phyloP scores from a whole-genome alignment of 306 rosid genomes.

The Phaseolus lunatus region DNA sequence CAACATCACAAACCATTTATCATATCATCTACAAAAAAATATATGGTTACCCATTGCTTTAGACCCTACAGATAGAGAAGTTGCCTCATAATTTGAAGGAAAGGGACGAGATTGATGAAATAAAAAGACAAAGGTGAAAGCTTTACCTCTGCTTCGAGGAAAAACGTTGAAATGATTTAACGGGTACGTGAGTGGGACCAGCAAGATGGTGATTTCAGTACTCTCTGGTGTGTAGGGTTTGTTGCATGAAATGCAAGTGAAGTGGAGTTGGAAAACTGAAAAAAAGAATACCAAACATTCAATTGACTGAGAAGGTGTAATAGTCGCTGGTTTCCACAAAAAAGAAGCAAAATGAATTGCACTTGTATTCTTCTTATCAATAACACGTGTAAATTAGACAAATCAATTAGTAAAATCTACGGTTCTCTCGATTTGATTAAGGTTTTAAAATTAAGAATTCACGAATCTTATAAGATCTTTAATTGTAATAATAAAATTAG shows the following conservation, averaged over 20 bases:
- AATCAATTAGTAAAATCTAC: too few species aligned
- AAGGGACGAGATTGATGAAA: conserved; percentile 27
- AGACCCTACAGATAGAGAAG: conserved; percentile 34
- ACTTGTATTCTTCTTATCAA: background rate
- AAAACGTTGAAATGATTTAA: conserved; percentile 16
- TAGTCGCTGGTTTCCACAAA: background rate
- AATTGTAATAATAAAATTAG: too few species aligned
- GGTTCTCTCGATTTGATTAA: too few species aligned
- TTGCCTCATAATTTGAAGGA: conserved; percentile 2
- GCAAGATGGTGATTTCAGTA: conserved; percentile 14
- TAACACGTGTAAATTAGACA: too few species aligned
- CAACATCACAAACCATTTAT: background rate
- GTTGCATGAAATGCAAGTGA: background rate
- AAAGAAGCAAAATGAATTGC: background rate
- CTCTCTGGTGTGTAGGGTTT: conserved; percentile 18
- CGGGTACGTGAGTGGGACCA: conserved; percentile 18
- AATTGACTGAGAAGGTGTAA: conserved; percentile 26
- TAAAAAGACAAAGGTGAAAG: conserved; percentile 30
- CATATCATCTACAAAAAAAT: background rate
- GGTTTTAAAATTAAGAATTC: too few species aligned
- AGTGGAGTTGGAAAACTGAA: conserved; percentile 6
- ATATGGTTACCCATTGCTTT: background rate
- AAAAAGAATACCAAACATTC: conserved; percentile 28
- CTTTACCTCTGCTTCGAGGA: conserved; percentile 35
- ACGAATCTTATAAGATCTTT: too few species aligned